Evolutionary conservation across 106 monocot genomes (phyloP).

Genomic region (Acanthochlamys bracteata): DNA sequence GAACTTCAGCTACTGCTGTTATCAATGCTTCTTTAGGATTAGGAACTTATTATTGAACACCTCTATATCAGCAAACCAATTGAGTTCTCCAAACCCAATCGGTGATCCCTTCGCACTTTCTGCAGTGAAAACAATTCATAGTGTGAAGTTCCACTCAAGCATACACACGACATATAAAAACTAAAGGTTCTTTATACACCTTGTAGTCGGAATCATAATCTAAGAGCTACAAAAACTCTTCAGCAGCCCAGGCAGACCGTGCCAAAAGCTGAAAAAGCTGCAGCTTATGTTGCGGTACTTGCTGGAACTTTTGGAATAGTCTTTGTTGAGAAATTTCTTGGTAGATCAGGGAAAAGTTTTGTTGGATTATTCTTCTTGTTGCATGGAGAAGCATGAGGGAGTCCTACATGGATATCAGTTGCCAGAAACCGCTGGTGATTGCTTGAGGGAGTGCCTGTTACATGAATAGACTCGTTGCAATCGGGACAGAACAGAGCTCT

Average conservation of each 20-base stretch:
- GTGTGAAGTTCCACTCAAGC: not conserved
- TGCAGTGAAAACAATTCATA: conserved; percentile 7
- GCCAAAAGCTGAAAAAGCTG: conserved; percentile 6
- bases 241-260: conserved; percentile 54
- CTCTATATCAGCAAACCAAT: conserved; percentile 68
- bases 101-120: conserved; percentile 43
- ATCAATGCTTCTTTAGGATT: conserved; percentile 1
- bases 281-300: not conserved
- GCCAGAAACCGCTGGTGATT: conserved; percentile 75
- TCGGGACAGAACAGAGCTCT: conserved; percentile 78
- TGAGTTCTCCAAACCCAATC: conserved; percentile 54
- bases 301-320: conserved; percentile 2
- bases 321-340: conserved; percentile 11
- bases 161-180: not conserved
- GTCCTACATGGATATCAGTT: conserved; percentile 63
- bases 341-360: conserved; percentile 17
- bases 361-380: conserved; percentile 11
- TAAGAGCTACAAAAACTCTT: conserved; percentile 80
- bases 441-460: conserved; percentile 59
- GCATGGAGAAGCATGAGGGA: conserved; percentile 9
- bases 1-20: conserved; percentile 45
- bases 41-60: conserved; percentile 34
- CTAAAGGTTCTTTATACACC: conserved; percentile 13
- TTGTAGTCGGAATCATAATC: conserved; percentile 77
- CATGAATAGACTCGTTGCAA: conserved; percentile 75